Evolutionary conservation across 129 eudicot species (phyloP), one percentile per base, ranked within the genome.

Genomic region (Dittrichia graveolens): DNA sequence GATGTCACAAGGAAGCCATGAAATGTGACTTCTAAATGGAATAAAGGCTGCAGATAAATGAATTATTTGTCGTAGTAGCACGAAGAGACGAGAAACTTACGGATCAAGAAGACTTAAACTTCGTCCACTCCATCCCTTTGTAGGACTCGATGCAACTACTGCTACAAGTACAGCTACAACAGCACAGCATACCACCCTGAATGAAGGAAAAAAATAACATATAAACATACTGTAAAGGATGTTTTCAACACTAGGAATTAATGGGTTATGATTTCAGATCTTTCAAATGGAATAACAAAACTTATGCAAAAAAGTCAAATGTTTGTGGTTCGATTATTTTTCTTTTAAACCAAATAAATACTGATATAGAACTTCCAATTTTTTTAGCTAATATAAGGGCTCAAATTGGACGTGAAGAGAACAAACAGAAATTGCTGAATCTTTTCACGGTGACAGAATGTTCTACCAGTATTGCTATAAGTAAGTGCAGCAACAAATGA

Each of bases 51-150:
- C n/a, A 11, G 15, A 34, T 6, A 48, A 54, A 3, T 8, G 49
- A 14, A 3, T 1, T 3, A 6, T 14, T 14, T 18, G n/a, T 41
- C 7, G 15, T 46, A 50, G 62, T 39, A 10, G 48, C 14, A 67
- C 12, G 10, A 65, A 62, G 67, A 67, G 57, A 53, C 61, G 14
- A 35, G 61, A 57, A 74, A 78, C 96, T 82, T 84, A 94, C 99
- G 97, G 99, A 79, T 94, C 99, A 79, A 94, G 97, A 73, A 94
- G 88, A 79, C 99, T 94, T 77, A 94, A 79, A 81, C 99, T 90
- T 73, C 96, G 82, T 84, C 99, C 99, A 84, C 99, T 94, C 99
- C 99, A 94, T 79, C 99, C 99, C 81, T 77, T 86, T 48, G 99
- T 94, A 77, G 99, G 99, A 77, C 99, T 94, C 48, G 99, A 90